Base-by-base conservation (phyloP, 371 early-diverging fungal genomes). In the Funneliformis caledonium region DNA sequence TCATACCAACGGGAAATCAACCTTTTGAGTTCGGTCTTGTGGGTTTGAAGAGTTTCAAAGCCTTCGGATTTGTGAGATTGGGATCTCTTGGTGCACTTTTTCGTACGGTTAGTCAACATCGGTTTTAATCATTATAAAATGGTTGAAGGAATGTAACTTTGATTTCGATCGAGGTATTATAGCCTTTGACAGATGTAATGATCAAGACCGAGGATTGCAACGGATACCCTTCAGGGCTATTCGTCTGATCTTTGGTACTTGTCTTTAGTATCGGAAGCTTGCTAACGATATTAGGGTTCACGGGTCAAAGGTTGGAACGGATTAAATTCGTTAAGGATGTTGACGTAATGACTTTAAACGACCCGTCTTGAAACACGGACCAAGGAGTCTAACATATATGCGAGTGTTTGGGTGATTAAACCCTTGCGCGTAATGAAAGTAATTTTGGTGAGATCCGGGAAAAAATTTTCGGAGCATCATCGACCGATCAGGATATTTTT, bases 351-450 rank as follows among this genome's bases (percentile, higher is more conserved):
- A 31, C 68, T 67, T 67, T 67, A 67, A 67, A 67, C 68, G 68
- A 67, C 68, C 68, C 68, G 16, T 67, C 68, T 67, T 67, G 68
- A 67, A 86, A 87, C 87, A 87, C 85, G 87, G 87, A 86, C 87
- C 85, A 88, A 88, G 87, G 86, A 87, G 86, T 86, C 86, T 85
- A 85, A 85, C 86, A 85, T 83, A 81, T 76, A 84, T 87, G 87
- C 87, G 83, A 87, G 88, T 86, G 83, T 83, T 83, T 85, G 86
- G 85, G 86, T 84, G 83, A 82, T 82, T 82, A 86, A 86, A 85
- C 87, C 82, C 86, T 81, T 78, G 82, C 83, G 87, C 87, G 85
- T 45, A 88, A 87, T 87, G 86, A 88, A 86, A 87, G 86, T 87
- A 84, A 87, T 83, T 82, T 37, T 2, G 82, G 86, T 85, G 81